These are phyloP conservation scores for Amanita subjunquillea DNA, from an alignment of 768 basidiomycete genomes.

Conservation along the genomic window DNA sequence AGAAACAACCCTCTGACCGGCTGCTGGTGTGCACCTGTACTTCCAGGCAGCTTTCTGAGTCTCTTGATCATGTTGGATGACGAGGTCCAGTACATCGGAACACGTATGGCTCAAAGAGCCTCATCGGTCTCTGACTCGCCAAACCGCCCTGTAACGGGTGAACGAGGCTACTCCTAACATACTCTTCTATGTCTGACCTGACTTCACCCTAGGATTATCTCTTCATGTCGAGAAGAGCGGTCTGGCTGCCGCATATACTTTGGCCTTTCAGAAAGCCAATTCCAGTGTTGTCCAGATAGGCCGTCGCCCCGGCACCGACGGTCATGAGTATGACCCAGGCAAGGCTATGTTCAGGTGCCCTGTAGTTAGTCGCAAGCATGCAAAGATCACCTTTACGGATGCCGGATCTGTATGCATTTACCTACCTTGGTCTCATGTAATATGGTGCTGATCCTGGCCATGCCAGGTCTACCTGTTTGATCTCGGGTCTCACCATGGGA, in stretches of 20 bases:
- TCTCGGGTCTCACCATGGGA: conserved; percentile 69
- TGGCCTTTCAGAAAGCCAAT: conserved; percentile 43
- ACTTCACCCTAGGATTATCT: conserved; percentile 36
- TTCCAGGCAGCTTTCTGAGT: neutral
- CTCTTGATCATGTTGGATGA: conserved; percentile 33
- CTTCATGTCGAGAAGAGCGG: conserved; percentile 48
- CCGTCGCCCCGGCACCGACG: conserved; percentile 47
- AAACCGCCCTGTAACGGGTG: conserved; percentile 29
- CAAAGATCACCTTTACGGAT: conserved; percentile 65
- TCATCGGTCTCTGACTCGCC: conserved; percentile 15
- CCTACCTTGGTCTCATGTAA: conserved; percentile 1
- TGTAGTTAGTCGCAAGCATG: conserved; percentile 72
- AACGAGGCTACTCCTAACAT: conserved; percentile 15
- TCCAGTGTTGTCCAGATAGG: conserved; percentile 53
- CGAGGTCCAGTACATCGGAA: conserved; percentile 53
- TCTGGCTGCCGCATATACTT: conserved; percentile 29
- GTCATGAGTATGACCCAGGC: conserved; percentile 27
- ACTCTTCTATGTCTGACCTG: conserved; percentile 11
- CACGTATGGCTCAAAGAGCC: conserved; percentile 18
- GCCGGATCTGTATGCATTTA: conserved; percentile 48
- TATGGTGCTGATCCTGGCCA: neutral
- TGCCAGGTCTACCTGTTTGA: conserved; percentile 64
- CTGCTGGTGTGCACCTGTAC: neutral
- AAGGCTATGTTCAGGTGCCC: conserved; percentile 64
- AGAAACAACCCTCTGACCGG: conserved; percentile 2